phyloP scores from a whole-genome alignment of 371 early-diverging fungal genomes.

The Mortierella sp. region DNA sequence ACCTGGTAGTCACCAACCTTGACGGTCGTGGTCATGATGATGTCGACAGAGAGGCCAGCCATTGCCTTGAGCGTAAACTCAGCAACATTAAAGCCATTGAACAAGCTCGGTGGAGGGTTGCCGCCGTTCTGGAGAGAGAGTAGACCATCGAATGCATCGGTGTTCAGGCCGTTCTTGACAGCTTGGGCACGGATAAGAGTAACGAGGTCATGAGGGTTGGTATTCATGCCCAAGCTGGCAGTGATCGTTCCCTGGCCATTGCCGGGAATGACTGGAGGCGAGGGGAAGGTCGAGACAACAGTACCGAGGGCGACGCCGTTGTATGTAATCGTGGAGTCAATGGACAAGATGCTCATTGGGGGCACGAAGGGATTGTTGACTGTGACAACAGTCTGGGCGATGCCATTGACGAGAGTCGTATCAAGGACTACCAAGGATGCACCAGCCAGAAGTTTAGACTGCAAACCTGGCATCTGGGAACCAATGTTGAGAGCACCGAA shows the following conservation, averaged over 20 bases:
- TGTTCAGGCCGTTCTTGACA: slow-evolving; percentile 57
- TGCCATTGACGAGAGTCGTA: slow-evolving; percentile 56
- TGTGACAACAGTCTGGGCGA: slow-evolving; percentile 60
- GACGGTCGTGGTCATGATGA: slow-evolving; percentile 58
- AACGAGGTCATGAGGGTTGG: slow-evolving; percentile 39
- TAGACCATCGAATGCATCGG: slow-evolving; percentile 60
- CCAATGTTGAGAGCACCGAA: slow-evolving; percentile 58
- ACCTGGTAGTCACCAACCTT: slow-evolving; percentile 64
- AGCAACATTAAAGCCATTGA: slow-evolving; percentile 60
- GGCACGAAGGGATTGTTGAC: slow-evolving; percentile 68
- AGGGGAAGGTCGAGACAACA: slow-evolving; percentile 54
- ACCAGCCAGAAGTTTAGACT: slow-evolving; percentile 57
- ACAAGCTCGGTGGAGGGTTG: slow-evolving; percentile 53
- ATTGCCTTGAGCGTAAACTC: slow-evolving; percentile 62
- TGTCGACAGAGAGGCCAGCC: slow-evolving; percentile 61
- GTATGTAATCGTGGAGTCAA: slow-evolving; percentile 59
- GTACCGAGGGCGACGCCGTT: slow-evolving; percentile 62
- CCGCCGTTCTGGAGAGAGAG: slow-evolving; percentile 56
- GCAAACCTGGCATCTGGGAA: slow-evolving; percentile 62
- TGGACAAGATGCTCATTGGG: slow-evolving; percentile 59
- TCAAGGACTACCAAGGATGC: slow-evolving; percentile 58
- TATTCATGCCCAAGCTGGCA: slow-evolving; percentile 39
- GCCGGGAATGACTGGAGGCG: slow-evolving; percentile 45
- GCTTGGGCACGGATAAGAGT: slow-evolving; percentile 60
- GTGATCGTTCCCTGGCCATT: slow-evolving; percentile 39